Evolutionary conservation across 192 early-diverging fungal genomes (phyloP).

Genomic region (Pecoramyces ruminantium): DNA sequence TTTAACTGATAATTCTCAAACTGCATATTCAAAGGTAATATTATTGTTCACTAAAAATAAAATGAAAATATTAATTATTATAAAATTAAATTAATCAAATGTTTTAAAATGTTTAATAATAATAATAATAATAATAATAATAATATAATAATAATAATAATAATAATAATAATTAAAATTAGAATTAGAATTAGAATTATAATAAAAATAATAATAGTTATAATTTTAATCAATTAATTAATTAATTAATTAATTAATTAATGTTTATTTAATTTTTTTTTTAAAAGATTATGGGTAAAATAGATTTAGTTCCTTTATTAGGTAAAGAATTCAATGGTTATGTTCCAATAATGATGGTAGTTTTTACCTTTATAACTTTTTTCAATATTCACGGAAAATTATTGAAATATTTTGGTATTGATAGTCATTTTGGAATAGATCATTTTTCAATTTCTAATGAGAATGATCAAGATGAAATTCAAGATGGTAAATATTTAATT

Average conservation of each 20-base stretch:
- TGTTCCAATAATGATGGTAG: conserved; percentile 70
- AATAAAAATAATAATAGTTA: too few species aligned
- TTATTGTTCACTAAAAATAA: neutral
- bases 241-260: too few species aligned
- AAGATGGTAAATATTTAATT: neutral
- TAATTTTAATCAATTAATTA: too few species aligned
- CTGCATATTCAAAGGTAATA: conserved; percentile 26
- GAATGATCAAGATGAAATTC: neutral
- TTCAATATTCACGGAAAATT: conserved; percentile 56
- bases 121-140: too few species aligned
- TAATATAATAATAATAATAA: too few species aligned
- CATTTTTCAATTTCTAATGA: neutral
- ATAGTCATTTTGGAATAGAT: neutral
- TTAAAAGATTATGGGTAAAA: conserved; percentile 53
- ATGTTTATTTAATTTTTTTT: too few species aligned
- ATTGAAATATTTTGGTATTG: neutral
- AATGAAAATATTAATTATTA: too few species aligned
- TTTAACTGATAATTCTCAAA: conserved; percentile 25
- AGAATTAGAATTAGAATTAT: too few species aligned
- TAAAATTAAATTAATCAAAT: too few species aligned
- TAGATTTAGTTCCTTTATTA: conserved; percentile 77
- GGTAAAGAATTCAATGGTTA: conserved; percentile 74
- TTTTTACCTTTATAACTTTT: conserved; percentile 53
- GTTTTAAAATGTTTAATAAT: too few species aligned
- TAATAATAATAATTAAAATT: too few species aligned